Base-by-base conservation (phyloP, 2,329 filamentous ascomycete genomes). In the Trichothecium sympodiale region DNA sequence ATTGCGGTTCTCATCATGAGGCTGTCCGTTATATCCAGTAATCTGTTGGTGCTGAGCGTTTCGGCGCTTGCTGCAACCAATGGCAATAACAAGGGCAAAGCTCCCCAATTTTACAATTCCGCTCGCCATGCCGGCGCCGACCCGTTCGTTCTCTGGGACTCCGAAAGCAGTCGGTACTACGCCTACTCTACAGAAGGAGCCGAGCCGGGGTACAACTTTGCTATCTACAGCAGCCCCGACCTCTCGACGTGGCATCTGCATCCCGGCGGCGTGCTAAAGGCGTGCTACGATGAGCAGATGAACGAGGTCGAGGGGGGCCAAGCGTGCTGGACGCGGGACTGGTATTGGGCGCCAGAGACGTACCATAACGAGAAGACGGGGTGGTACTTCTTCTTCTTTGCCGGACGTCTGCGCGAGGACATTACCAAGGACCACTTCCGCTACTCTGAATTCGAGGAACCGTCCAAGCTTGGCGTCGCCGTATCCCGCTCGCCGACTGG, bases 381-480 rank as follows among this genome's bases (percentile, higher is more conserved):
- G 8, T 57, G 55, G 55, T 57, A 57, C 35, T 58, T 56, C 29
- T 56, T 58, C 44, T 51, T 58, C 45, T 58, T 56, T 25, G 53
- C 55, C 10, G 55, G 50, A 1, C 52, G 55, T 4, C 40, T 58
- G 26, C 53, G 47, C 20, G 46, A 54, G 36, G 49, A 58, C 29
- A 15, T 56, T 35, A 31, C 55, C 8, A 53, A 51, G 30, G 44
- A 52, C 34, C 42, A 58, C 35, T 58, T 58, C 33, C 47, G 50
- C 18, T 58, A 56, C 42, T 53, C 51, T 3, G 34, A 40, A 4
- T 58, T 58, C 33, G 55, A 58, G 16, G 55, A 58, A 39, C 55
- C 55, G 3, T 55, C 51, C 15, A 58, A 58, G 41, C 40, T 58
- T 33, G 55, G 55, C 15, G 49, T 58, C 5, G 55, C 53, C 3